phyloP scores from a whole-genome alignment of 2,329 filamentous ascomycete species.

The Beauveria brongniartii region DNA sequence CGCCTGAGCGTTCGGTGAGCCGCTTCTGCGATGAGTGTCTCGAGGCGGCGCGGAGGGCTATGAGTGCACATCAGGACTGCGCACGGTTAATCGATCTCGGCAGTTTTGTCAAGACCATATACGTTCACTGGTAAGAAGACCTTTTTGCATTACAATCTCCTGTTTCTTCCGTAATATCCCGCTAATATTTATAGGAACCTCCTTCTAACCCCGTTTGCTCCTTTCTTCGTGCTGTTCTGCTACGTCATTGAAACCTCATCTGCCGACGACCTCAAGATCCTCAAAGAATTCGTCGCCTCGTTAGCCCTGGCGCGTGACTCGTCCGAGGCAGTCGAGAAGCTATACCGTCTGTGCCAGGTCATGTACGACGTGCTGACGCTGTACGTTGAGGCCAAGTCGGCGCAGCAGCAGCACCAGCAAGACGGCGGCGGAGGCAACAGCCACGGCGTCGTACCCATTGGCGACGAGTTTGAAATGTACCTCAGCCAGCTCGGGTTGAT shows the following conservation, averaged over 20 bases:
- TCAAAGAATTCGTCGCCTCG: conserved; percentile 49
- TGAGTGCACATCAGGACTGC: conserved; percentile 36
- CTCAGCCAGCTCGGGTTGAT: conserved; percentile 56
- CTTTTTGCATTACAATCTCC: neutral
- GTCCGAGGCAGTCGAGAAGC: conserved; percentile 51
- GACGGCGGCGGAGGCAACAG: conserved; percentile 14
- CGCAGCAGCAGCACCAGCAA: conserved; percentile 35
- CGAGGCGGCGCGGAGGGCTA: conserved; percentile 40
- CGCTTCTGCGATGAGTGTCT: conserved; percentile 43
- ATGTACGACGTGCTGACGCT: conserved; percentile 53
- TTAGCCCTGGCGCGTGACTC: conserved; percentile 42
- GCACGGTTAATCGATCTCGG: conserved; percentile 35
- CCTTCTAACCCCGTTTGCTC: conserved; percentile 49
- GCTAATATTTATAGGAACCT: conserved; percentile 34
- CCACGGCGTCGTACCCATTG: conserved; percentile 35
- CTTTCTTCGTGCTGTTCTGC: conserved; percentile 53
- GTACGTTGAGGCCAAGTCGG: conserved; percentile 52
- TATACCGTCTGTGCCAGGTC: conserved; percentile 54
- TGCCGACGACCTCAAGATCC: conserved; percentile 42
- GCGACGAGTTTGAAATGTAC: conserved; percentile 57
- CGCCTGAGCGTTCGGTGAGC: conserved; percentile 31
- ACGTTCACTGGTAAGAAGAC: conserved; percentile 41
- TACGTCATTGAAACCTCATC: conserved; percentile 47
- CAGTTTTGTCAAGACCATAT: conserved; percentile 35
- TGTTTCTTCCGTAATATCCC: neutral